Conservation (phyloP, 495 filamentous ascomycete species). For the Penicillium fimorum region DNA sequence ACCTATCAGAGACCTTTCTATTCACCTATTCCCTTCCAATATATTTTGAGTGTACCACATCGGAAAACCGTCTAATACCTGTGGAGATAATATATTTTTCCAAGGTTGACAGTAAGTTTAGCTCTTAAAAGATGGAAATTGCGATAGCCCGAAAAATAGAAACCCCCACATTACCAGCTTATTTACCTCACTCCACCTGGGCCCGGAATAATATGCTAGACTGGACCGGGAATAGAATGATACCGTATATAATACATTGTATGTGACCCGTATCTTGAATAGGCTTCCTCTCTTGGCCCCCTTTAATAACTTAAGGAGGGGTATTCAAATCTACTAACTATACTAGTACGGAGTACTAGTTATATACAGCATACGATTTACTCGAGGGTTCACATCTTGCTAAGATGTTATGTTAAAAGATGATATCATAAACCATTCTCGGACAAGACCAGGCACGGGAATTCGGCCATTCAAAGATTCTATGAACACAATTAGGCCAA, state of each 20-base stretch:
- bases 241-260: not conserved
- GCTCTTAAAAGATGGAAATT: constrained; percentile 14
- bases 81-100: not conserved
- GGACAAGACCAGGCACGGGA: not conserved
- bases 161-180: constrained; percentile 13
- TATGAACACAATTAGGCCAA: constrained; percentile 5
- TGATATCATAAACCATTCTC: constrained; percentile 15
- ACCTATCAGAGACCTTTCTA: not conserved
- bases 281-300: not conserved
- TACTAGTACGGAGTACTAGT: no score
- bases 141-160: constrained; percentile 17
- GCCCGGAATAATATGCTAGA: constrained; percentile 10
- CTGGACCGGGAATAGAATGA: constrained; percentile 8
- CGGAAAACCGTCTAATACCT: constrained; percentile 9
- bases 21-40: not conserved
- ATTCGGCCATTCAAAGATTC: constrained; percentile 12
- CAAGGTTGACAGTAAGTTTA: not conserved
- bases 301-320: not conserved
- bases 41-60: constrained; percentile 10
- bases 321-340: no score
- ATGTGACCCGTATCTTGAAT: constrained; percentile 1
- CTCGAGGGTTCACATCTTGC: not conserved
- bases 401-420: not conserved
- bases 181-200: constrained; percentile 6
- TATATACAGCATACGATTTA: no score